phyloP scores from a whole-genome alignment of 768 basidiomycete genomes.

The Phanerochaete sordida region DNA sequence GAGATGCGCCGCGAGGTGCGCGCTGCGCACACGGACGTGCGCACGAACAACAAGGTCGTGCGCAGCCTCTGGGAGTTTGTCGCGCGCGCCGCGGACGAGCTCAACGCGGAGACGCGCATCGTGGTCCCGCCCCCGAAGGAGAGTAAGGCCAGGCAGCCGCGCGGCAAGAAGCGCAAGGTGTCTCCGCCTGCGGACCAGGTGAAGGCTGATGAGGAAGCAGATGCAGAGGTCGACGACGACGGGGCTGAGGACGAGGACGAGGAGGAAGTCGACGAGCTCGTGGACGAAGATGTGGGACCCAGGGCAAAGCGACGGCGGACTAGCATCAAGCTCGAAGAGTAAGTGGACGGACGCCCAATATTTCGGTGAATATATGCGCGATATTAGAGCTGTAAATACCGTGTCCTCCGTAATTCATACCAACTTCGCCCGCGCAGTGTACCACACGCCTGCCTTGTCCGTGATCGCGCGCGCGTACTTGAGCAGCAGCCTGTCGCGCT shows the following conservation, averaged over 20 bases:
- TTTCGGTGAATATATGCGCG: not conserved
- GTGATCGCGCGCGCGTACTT: slow-evolving; percentile 83
- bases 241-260: no score
- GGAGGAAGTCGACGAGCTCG: no score
- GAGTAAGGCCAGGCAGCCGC: not conserved
- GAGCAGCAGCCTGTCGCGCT: slow-evolving; percentile 80
- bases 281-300: no score
- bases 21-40: slow-evolving; percentile 56
- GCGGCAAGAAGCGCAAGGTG: not conserved
- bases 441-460: slow-evolving; percentile 65
- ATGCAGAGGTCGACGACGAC: not conserved
- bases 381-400: not conserved
- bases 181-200: no score
- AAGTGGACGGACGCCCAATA: no score
- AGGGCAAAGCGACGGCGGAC: no score
- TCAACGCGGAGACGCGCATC: slow-evolving; percentile 9
- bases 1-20: slow-evolving; percentile 56
- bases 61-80: slow-evolving; percentile 58
- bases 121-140: no score
- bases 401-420: not conserved
- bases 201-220: no score
- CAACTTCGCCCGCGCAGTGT: slow-evolving; percentile 60
- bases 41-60: slow-evolving; percentile 54
- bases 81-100: slow-evolving; percentile 30
- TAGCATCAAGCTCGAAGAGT: no score